Conservation (phyloP, 306 rosid species). For the Adenanthera pavonina region DNA sequence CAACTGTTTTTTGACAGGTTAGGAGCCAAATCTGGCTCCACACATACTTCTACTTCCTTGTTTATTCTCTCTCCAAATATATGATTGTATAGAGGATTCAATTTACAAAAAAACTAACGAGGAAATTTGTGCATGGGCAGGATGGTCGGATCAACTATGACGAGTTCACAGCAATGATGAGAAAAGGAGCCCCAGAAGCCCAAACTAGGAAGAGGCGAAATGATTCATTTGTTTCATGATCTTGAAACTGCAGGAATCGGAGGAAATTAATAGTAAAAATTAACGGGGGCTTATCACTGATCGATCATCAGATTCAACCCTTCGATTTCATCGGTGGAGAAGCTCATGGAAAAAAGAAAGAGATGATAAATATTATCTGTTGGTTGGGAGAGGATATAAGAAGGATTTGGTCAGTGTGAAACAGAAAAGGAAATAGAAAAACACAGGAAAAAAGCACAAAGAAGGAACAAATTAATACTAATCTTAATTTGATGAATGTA, state of each 20-base stretch:
- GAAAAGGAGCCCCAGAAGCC: constrained; percentile 79
- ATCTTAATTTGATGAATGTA: constrained; percentile 27
- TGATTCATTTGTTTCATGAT: constrained; percentile 40
- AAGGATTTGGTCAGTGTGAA: constrained; percentile 38
- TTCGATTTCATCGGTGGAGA: constrained; percentile 12
- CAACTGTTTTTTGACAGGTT: too few relatives aligned
- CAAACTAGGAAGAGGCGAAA: constrained; percentile 78
- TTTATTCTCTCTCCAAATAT: too few relatives aligned
- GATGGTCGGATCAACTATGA: constrained; percentile 95
- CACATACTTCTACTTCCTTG: too few relatives aligned
- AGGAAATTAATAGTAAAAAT: background rate
- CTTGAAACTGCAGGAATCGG: background rate
- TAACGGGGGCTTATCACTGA: background rate
- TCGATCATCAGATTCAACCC: constrained; percentile 5
- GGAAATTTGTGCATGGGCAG: constrained; percentile 45
- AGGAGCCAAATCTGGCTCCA: too few relatives aligned
- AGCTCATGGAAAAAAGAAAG: constrained; percentile 21
- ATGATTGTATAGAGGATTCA: too few relatives aligned
- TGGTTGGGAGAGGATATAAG: constrained; percentile 39
- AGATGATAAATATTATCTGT: constrained; percentile 2
- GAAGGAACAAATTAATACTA: constrained; percentile 12
- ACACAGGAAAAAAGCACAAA: background rate
- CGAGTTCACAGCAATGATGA: constrained; percentile 96
- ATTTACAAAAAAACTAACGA: background rate
- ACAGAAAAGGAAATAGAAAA: background rate